These are phyloP conservation scores for Ophiostoma quercus DNA, from an alignment of 2,329 filamentous ascomycete species.

Conservation along the genomic window DNA sequence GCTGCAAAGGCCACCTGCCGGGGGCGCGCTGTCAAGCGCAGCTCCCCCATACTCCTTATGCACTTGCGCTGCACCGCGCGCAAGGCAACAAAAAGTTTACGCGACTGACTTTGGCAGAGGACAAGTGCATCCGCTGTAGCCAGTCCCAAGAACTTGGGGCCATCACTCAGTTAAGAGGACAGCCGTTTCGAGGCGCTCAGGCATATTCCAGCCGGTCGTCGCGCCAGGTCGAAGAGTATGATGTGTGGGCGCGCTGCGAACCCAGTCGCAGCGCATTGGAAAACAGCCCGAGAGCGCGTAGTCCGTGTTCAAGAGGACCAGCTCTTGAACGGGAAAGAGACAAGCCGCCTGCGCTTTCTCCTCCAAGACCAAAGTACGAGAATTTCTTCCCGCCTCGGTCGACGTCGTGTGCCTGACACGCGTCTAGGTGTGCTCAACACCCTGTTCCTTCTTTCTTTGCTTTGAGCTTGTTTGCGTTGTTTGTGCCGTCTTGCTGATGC, in stretches of 20 bases:
- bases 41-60: conserved; percentile 8
- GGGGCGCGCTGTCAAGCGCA: background rate
- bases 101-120: background rate
- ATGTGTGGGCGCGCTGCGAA: background rate
- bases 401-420: background rate
- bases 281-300: background rate
- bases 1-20: background rate
- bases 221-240: background rate
- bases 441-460: background rate
- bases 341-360: conserved; percentile 13
- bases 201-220: conserved; percentile 14
- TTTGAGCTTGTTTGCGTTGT: background rate
- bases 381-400: conserved; percentile 6
- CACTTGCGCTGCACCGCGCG: conserved; percentile 10
- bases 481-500: background rate
- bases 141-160: background rate
- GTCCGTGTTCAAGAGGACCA: background rate
- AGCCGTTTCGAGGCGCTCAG: background rate
- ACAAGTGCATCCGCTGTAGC: background rate
- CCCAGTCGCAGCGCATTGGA: conserved; percentile 6
- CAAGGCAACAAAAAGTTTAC: background rate
- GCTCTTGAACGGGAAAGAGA: conserved; percentile 1
- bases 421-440: background rate
- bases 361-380: background rate
- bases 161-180: conserved; percentile 6